Conservation (phyloP, 495 filamentous ascomycete species). For the Aspergillus conjunctus region DNA sequence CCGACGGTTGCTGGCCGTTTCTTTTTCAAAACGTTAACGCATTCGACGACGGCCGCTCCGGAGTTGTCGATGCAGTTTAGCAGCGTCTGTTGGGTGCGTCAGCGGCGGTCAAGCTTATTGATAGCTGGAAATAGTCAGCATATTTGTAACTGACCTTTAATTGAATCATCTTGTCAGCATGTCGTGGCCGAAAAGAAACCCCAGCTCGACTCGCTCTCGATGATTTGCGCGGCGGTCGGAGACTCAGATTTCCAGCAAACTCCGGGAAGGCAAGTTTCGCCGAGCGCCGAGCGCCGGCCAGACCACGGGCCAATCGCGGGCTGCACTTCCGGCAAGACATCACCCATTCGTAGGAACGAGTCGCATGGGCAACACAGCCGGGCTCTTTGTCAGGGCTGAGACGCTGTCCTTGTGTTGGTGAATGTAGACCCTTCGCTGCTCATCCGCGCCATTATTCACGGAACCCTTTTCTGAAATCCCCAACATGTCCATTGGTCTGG, state of each 20-base stretch:
- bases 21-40: slow-evolving; percentile 87
- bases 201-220: slow-evolving; percentile 11
- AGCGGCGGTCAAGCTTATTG: neutral
- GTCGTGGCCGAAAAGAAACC: slow-evolving; percentile 12
- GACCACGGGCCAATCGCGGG: slow-evolving; percentile 1
- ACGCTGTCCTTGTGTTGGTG: slow-evolving; percentile 6
- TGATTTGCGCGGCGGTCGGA: slow-evolving; percentile 11
- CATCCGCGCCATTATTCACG: slow-evolving; percentile 4
- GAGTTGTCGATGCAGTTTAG: slow-evolving; percentile 99
- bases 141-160: slow-evolving; percentile 71
- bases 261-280: slow-evolving; percentile 30
- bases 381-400: slow-evolving; percentile 5
- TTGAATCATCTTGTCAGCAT: slow-evolving; percentile 84
- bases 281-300: slow-evolving; percentile 30
- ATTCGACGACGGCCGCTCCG: slow-evolving; percentile 96
- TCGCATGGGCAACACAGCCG: slow-evolving; percentile 18
- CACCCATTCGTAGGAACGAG: neutral
- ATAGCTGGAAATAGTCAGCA: neutral
- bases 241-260: slow-evolving; percentile 29
- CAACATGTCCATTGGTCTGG: slow-evolving; percentile 14
- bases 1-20: slow-evolving; percentile 89
- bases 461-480: neutral
- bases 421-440: slow-evolving; percentile 8
- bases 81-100: slow-evolving; percentile 68
- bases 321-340: slow-evolving; percentile 7